Evolutionary conservation across 75 land plant species (phyloP).

Genomic region (Selaginella tamariscina): DNA sequence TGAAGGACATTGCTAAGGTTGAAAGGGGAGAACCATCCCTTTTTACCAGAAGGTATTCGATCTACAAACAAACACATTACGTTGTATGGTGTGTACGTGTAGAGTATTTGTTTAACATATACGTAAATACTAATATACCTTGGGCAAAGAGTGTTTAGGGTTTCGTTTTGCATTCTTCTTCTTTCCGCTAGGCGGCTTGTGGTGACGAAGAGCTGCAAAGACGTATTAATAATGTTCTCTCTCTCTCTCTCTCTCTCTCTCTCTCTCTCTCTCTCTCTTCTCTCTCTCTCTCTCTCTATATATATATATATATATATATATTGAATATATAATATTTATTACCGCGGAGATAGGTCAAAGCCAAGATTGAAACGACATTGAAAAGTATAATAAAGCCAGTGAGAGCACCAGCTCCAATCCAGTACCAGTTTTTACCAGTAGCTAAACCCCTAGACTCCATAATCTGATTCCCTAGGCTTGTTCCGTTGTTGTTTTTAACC

Average conservation of each 20-base stretch:
- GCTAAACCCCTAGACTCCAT: conserved; percentile 42
- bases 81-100: no score
- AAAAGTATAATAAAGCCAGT: conserved; percentile 44
- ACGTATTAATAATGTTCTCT: background rate
- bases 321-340: no score
- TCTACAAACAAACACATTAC: no score
- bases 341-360: conserved; percentile 53
- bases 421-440: conserved; percentile 49
- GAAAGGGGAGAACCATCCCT: conserved; percentile 32
- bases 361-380: conserved; percentile 36
- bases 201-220: background rate
- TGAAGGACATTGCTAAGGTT: conserved; percentile 22
- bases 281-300: no score
- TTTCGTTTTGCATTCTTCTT: background rate
- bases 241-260: no score
- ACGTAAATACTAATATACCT: no score
- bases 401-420: conserved; percentile 66
- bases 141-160: no score
- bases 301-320: no score
- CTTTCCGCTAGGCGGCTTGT: background rate
- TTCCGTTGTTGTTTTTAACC: no score
- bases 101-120: no score
- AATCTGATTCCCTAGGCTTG: conserved; percentile 33
- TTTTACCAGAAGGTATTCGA: no score
- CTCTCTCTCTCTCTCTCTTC: no score